These are phyloP conservation scores for Naganishia friedmannii DNA, from an alignment of 768 basidiomycete species.

Conservation along the genomic window DNA sequence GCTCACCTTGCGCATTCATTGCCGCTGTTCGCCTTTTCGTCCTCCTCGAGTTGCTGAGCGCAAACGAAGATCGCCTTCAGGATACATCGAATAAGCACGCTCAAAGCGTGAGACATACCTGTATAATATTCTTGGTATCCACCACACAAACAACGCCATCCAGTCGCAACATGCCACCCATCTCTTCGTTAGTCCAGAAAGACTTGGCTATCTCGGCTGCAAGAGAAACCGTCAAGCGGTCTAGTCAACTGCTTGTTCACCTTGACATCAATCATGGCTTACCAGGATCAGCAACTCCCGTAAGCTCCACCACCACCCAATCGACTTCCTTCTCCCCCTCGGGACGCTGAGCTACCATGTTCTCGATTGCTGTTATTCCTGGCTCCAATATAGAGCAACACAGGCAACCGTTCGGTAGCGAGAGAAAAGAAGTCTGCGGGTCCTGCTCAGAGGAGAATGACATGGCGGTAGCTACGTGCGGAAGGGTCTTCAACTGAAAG, in stretches of 20 bases:
- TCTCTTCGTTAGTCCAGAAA: conserved; percentile 56
- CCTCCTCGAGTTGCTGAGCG: conserved; percentile 79
- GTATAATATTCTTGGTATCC: conserved; percentile 74
- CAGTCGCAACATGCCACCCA: conserved; percentile 52
- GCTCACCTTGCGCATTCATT: conserved; percentile 17
- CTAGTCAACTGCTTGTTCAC: neutral
- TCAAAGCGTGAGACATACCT: conserved; percentile 52
- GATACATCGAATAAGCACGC: neutral
- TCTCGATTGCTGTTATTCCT: conserved; percentile 89
- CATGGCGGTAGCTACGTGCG: conserved; percentile 30
- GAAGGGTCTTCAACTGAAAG: neutral
- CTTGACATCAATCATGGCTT: conserved; percentile 23
- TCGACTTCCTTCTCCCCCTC: conserved; percentile 66
- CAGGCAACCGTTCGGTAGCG: conserved; percentile 92
- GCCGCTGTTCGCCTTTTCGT: conserved; percentile 55
- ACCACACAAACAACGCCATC: conserved; percentile 93
- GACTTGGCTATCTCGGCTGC: conserved; percentile 47
- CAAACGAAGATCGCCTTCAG: too few relatives aligned
- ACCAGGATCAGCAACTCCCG: conserved; percentile 95
- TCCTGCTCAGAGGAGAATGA: conserved; percentile 27
- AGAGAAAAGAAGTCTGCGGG: conserved; percentile 59
- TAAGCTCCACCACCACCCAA: conserved; percentile 92
- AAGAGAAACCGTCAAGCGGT: neutral
- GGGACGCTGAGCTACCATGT: conserved; percentile 55
- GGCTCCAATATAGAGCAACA: conserved; percentile 96